Conservation (phyloP, 768 basidiomycete species). For the Leccinum truebloodii region DNA sequence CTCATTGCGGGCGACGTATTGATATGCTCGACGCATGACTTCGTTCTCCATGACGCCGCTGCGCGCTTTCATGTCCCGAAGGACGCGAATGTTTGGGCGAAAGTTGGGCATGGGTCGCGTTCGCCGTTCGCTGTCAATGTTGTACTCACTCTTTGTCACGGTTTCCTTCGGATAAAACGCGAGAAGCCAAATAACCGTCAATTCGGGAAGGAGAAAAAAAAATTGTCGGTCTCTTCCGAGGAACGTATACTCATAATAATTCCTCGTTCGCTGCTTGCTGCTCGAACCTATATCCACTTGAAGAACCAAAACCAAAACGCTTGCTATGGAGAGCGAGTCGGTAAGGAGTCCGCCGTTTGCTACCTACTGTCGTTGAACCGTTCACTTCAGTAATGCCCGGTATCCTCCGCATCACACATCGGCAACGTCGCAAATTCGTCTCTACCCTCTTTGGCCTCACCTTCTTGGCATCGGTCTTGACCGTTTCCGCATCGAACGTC, state of each 20-base stretch:
- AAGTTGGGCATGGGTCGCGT: constrained; percentile 20
- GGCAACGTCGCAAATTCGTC: constrained; percentile 68
- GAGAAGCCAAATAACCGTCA: constrained; percentile 27
- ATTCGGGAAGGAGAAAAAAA: constrained; percentile 3
- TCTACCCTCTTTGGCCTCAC: constrained; percentile 81
- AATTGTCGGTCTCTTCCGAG: neutral
- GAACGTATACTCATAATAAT: neutral
- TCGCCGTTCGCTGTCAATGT: too few relatives aligned
- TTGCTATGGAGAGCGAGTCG: constrained; percentile 26
- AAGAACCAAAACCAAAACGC: neutral
- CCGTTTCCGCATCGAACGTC: constrained; percentile 77
- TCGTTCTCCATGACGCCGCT: constrained; percentile 73
- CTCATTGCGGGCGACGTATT: constrained; percentile 95
- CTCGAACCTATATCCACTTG: neutral
- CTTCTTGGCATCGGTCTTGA: constrained; percentile 74
- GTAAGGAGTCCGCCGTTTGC: constrained; percentile 11
- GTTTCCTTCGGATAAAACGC: neutral
- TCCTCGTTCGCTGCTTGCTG: neutral
- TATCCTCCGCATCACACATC: constrained; percentile 55
- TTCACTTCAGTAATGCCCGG: constrained; percentile 60
- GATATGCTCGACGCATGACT: constrained; percentile 83
- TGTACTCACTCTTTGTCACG: too few relatives aligned
- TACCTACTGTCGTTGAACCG: constrained; percentile 9
- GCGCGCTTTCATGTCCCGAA: constrained; percentile 81
- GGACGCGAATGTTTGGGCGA: constrained; percentile 50